Conservation (phyloP, 129 eudicot species). For the Artemisia annua region DNA sequence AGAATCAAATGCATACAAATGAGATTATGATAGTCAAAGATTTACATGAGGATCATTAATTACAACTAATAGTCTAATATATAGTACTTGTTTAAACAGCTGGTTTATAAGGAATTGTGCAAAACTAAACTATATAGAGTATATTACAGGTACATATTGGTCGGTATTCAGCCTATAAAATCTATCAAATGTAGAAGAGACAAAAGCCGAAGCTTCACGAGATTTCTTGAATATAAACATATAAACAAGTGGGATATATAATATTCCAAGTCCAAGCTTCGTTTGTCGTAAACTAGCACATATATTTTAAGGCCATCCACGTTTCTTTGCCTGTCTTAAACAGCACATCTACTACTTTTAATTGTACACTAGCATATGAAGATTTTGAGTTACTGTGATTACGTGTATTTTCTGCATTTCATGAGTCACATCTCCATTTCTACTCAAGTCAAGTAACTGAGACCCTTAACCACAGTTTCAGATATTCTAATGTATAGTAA, state of each 20-base stretch:
- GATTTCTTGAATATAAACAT: slow-evolving; percentile 3
- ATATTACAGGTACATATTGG: slow-evolving; percentile 19
- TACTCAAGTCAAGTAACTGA: slow-evolving; percentile 4
- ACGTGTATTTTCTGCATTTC: not conserved
- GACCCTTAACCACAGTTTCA: not conserved
- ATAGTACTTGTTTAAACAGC: no score
- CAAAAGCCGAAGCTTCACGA: slow-evolving; percentile 20
- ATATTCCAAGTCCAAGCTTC: slow-evolving; percentile 37
- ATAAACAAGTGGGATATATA: slow-evolving; percentile 26
- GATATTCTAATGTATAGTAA: not conserved
- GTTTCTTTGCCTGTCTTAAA: slow-evolving; percentile 26
- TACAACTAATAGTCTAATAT: slow-evolving; percentile 20
- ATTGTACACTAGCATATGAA: not conserved
- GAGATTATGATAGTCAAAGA: slow-evolving; percentile 35
- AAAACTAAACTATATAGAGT: no score
- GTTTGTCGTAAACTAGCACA: slow-evolving; percentile 34
- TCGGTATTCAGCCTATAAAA: slow-evolving; percentile 21
- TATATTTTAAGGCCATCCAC: slow-evolving; percentile 11
- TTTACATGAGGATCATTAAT: slow-evolving; percentile 27
- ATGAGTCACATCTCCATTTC: not conserved
- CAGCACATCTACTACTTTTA: not conserved
- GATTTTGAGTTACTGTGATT: not conserved
- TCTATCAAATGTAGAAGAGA: slow-evolving; percentile 10
- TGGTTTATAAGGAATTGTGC: no score
- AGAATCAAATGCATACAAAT: slow-evolving; percentile 8